phyloP scores from a whole-genome alignment of 1,284 basidiomycete genomes.

The Tremellales sp. region DNA sequence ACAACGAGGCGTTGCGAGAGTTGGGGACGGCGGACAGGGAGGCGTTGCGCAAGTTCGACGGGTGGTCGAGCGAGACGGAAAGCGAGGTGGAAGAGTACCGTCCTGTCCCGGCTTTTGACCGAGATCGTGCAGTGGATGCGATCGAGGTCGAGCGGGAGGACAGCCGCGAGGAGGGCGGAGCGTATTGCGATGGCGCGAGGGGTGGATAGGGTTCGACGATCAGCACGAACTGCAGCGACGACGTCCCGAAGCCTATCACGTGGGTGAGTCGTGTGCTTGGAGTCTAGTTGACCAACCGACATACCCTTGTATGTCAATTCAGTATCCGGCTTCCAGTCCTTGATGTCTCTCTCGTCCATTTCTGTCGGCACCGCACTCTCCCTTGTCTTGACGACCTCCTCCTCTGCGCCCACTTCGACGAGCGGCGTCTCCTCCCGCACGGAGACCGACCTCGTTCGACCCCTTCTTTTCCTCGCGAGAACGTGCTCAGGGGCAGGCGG shows the following conservation, averaged over 20 bases:
- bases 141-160: constrained; percentile 38
- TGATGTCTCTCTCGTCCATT: constrained; percentile 33
- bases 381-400: constrained; percentile 20
- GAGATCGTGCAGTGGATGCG: constrained; percentile 22
- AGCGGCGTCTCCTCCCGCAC: neutral
- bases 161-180: constrained; percentile 43
- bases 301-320: constrained; percentile 39
- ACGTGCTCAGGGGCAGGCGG: constrained; percentile 15
- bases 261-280: neutral
- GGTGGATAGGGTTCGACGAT: constrained; percentile 46
- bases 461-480: constrained; percentile 1
- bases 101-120: constrained; percentile 18
- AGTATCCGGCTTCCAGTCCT: constrained; percentile 46
- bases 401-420: constrained; percentile 3
- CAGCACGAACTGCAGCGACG: constrained; percentile 44
- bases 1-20: constrained; percentile 33
- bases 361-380: constrained; percentile 18
- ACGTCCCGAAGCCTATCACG: constrained; percentile 44
- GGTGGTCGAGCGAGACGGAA: constrained; percentile 18
- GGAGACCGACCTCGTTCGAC: constrained; percentile 7
- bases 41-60: constrained; percentile 1
- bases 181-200: constrained; percentile 36
- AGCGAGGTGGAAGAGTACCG: constrained; percentile 36
- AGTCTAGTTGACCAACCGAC: neutral
- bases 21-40: constrained; percentile 18